A percentile compares a stretch with the other conserved stretches of the same genome.
Evolutionary conservation across 768 basidiomycete genomes (phyloP).

Genomic region (Calvatia gigantea): DNA sequence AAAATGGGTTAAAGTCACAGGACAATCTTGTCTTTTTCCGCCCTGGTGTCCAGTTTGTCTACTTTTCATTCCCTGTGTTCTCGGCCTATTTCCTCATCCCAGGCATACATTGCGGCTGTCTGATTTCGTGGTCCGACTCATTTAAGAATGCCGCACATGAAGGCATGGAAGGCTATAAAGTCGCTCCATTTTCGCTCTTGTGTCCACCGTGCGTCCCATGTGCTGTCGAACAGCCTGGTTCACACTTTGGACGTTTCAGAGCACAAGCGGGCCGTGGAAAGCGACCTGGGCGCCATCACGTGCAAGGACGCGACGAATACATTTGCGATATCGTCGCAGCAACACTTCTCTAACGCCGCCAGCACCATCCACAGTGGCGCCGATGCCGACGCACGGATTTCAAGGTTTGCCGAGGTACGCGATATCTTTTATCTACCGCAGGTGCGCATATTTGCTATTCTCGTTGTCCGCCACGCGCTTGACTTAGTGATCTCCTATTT

Average conservation of each 20-base stretch:
- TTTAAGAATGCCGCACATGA: background rate
- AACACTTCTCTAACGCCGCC: conserved; percentile 3
- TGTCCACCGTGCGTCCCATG: background rate
- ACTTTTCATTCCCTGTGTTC: no score
- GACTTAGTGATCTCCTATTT: background rate
- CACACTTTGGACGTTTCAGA: conserved; percentile 9
- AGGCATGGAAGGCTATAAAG: conserved; percentile 4
- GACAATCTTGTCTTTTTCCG: no score
- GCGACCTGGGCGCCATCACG: conserved; percentile 3
- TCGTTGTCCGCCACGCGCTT: background rate
- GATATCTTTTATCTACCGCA: background rate
- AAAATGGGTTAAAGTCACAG: no score
- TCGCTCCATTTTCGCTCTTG: background rate
- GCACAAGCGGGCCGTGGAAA: background rate
- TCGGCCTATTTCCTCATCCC: background rate
- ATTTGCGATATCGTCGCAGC: background rate
- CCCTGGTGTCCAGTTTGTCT: no score
- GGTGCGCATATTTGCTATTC: background rate
- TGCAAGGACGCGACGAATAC: background rate
- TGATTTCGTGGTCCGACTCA: background rate
- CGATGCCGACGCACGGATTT: conserved; percentile 4
- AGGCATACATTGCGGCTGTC: background rate
- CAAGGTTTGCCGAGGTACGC: background rate
- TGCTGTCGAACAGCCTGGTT: background rate
- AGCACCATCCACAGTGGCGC: background rate